phyloP scores from a whole-genome alignment of 345 rosid genomes.

The Melaleuca quinquenervia region DNA sequence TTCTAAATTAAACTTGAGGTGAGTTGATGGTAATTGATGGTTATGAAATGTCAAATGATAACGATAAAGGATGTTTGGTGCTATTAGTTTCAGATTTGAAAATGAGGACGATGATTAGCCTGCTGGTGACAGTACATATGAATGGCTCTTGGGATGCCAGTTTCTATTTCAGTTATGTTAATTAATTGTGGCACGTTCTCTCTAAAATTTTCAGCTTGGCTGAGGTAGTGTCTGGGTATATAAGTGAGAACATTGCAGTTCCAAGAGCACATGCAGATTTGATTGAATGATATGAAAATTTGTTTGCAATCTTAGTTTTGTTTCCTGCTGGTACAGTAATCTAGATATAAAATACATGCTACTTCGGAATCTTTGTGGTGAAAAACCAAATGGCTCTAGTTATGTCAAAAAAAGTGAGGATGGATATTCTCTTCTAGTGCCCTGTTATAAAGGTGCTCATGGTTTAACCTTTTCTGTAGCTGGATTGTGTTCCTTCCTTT shows the following conservation, averaged over 20 bases:
- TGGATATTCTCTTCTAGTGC: neutral
- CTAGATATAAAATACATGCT: neutral
- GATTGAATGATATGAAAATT: neutral
- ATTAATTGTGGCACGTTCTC: neutral
- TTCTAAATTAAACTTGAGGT: slow-evolving; percentile 4
- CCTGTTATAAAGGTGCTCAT: neutral
- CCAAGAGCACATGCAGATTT: neutral
- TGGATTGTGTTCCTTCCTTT: neutral
- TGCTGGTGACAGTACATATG: neutral
- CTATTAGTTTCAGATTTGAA: neutral
- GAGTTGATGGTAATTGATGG: slow-evolving; percentile 2
- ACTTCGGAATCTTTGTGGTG: neutral
- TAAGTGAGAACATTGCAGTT: neutral
- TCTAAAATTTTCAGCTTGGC: neutral
- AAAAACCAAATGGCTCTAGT: neutral
- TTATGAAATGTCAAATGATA: neutral
- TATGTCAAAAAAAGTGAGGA: neutral
- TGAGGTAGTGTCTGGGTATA: neutral
- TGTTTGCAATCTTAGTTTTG: neutral
- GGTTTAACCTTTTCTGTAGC: neutral
- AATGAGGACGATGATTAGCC: neutral
- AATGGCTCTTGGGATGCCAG: neutral
- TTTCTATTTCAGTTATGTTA: neutral
- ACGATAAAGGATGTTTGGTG: neutral
- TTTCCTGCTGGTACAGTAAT: neutral